Base-by-base conservation (phyloP, 345 rosid species). In the Linum tenue region DNA sequence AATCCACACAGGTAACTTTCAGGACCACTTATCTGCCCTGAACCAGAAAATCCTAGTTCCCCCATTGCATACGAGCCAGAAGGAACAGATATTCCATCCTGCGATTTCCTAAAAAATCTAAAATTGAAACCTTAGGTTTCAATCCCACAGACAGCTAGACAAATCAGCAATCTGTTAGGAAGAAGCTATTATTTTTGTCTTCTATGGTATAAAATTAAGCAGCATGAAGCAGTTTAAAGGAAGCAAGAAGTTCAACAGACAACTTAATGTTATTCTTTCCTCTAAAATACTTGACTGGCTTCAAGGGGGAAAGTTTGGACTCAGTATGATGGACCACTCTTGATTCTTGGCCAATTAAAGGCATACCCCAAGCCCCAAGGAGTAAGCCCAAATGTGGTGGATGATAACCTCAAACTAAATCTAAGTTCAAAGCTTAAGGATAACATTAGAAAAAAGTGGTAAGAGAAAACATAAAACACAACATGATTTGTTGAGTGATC, bases 81-180 rank as follows among this genome's bases (percentile, higher is more conserved):
- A 50, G 73, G 57, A 39, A 51, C 66, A 60, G 82, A 67, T 68
- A 84, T 59, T 35, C 82, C 82, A 43, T 77, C 92, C 75, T 79
- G 84, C 75, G 70, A 72, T 76, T 80, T 81, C 72, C 83, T 80
- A 67, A 70, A 79, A 78, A 71, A 79, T 82, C 90, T 83, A 70
- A 70, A 73, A 69, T 57, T 38, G 63, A 9, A 66, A 67, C 31
- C 62, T 62, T 62, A 62, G 41, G 53, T 16, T 31, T 55, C 62
- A 37, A 70, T 67, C 39, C 55, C 63, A 3, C 37, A 62, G 3
- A 1, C 17, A 43, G 40, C 15, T 22, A 67, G 11, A 74, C 17
- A 67, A 38, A 48, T 48, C 56, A 48, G 53, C 14, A 12, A 48
- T 48, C 11, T 15, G 11, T 48, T 3, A 48, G 14, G 11, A 9